Evolutionary conservation across 306 rosid species (phyloP).

Genomic region (Begonia fuchsioides): DNA sequence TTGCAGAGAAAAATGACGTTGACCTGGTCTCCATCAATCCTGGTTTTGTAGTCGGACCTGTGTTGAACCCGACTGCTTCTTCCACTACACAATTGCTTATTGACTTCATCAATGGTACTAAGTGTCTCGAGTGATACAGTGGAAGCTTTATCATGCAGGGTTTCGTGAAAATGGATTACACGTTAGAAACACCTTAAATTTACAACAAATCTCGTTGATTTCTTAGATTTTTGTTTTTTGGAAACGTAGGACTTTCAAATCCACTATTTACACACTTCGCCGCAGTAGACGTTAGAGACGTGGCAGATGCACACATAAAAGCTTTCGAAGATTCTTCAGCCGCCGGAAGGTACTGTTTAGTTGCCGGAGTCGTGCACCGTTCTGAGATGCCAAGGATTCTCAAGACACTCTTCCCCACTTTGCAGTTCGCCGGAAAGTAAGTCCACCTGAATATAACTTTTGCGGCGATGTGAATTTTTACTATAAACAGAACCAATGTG

Average conservation of each 20-base stretch:
- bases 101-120: background rate
- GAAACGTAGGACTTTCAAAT: constrained; percentile 24
- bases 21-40: constrained; percentile 9
- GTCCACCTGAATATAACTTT: background rate
- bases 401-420: constrained; percentile 23
- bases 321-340: constrained; percentile 56
- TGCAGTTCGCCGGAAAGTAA: constrained; percentile 37
- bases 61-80: constrained; percentile 11
- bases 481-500: no score
- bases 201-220: no score
- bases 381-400: constrained; percentile 27
- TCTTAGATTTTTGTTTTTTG: constrained; percentile 2
- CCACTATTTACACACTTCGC: constrained; percentile 17
- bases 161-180: no score
- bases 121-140: no score
- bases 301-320: constrained; percentile 47
- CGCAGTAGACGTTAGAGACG: constrained; percentile 44
- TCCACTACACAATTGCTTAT: background rate
- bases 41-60: constrained; percentile 10
- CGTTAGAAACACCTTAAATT: no score
- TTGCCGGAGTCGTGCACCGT: constrained; percentile 22
- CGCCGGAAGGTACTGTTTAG: constrained; percentile 41
- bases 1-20: constrained; percentile 11
- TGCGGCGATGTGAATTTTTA: background rate
- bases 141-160: no score